Conservation (phyloP, 345 rosid species). For the Syzygium jambos region DNA sequence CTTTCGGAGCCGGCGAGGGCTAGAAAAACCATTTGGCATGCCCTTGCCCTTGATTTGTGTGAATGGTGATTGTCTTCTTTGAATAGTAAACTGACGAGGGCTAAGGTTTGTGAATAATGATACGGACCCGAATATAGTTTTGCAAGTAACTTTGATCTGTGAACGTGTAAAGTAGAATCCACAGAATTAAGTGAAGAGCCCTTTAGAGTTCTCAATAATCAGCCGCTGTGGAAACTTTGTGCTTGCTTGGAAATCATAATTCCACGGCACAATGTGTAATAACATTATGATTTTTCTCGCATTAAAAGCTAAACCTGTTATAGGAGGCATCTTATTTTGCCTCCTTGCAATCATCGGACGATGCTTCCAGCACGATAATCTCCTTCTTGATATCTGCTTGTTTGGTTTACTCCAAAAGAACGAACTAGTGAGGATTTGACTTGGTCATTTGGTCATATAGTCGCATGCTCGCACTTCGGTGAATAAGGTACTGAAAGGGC, state of each 20-base stretch:
- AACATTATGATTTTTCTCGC: no score
- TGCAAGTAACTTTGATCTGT: neutral
- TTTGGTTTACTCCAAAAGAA: neutral
- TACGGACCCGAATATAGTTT: neutral
- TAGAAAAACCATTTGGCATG: neutral
- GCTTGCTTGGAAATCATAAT: neutral
- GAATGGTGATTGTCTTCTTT: neutral
- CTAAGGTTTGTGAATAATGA: neutral
- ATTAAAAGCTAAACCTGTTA: no score
- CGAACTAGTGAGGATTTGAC: neutral
- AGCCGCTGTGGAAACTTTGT: no score
- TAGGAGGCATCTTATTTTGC: no score
- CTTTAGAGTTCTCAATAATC: no score
- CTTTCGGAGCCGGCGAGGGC: slow-evolving; percentile 22
- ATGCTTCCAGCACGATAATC: neutral
- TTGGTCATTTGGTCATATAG: neutral
- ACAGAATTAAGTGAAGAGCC: no score
- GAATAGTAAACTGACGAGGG: neutral
- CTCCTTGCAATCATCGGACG: neutral
- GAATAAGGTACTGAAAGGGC: neutral
- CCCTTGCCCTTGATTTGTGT: neutral
- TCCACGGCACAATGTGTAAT: neutral
- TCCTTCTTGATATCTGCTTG: neutral
- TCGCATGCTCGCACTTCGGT: neutral
- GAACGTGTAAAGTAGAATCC: no score